A percentile compares a stretch with the other conserved stretches of the same genome.
These are phyloP conservation scores for Ceratocystiopsis brevicomis DNA, from an alignment of 2,329 filamentous ascomycete genomes.

Conservation along the genomic window DNA sequence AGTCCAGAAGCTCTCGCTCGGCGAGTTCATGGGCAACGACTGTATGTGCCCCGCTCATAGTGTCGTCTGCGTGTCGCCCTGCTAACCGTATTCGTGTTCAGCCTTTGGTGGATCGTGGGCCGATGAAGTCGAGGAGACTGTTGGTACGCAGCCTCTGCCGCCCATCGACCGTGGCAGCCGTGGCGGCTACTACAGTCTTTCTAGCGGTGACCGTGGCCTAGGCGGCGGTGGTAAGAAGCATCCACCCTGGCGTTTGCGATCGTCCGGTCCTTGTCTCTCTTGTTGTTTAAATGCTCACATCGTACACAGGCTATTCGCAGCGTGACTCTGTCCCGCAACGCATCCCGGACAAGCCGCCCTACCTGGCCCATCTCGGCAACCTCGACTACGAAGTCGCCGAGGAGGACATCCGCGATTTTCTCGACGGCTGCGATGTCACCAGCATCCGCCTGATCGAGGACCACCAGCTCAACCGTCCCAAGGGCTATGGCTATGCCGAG, in stretches of 20 bases:
- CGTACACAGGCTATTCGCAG: constrained; percentile 23
- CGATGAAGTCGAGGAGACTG: constrained; percentile 90
- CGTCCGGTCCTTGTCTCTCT: background rate
- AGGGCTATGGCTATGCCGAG: constrained; percentile 96
- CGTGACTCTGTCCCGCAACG: constrained; percentile 56
- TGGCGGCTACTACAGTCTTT: constrained; percentile 12
- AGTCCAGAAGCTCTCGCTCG: constrained; percentile 91
- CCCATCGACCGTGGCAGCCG: constrained; percentile 25
- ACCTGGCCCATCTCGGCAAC: constrained; percentile 89
- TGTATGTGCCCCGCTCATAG: constrained; percentile 38
- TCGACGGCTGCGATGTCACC: constrained; percentile 65
- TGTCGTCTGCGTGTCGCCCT: background rate
- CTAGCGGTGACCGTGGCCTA: constrained; percentile 8
- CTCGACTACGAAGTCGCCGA: constrained; percentile 85
- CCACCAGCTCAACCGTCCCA: constrained; percentile 79
- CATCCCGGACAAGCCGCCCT: constrained; percentile 81
- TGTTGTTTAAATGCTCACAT: background rate
- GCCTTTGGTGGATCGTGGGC: constrained; percentile 72
- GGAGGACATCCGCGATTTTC: constrained; percentile 70
- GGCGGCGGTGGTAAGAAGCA: background rate
- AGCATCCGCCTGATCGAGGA: constrained; percentile 95
- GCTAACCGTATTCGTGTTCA: constrained; percentile 8
- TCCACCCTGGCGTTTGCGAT: background rate
- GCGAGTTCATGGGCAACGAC: constrained; percentile 84
- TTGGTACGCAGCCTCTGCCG: constrained; percentile 38